These are phyloP conservation scores for Populus simonii DNA, from an alignment of 345 rosid genomes.

Conservation along the genomic window DNA sequence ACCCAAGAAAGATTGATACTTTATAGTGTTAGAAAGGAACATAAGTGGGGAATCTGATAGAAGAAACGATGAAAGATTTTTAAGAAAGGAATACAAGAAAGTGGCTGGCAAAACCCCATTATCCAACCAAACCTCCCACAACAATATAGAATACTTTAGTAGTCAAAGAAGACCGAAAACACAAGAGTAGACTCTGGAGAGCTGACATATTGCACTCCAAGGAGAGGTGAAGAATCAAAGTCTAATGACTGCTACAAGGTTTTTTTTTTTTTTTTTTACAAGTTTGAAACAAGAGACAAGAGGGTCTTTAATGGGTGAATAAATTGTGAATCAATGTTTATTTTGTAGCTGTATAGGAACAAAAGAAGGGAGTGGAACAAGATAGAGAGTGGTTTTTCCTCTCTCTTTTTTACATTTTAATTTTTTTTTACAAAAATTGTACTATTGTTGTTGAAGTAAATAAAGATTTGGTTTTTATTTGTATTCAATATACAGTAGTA, in stretches of 20 bases:
- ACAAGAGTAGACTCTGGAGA: not conserved
- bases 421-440: not conserved
- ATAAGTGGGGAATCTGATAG: slow-evolving; percentile 24
- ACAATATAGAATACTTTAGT: not conserved
- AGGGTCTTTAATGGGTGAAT: not conserved
- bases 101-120: slow-evolving; percentile 23
- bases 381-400: not conserved
- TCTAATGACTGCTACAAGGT: not conserved
- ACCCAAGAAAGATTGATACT: not conserved
- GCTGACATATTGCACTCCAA: not conserved
- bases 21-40: slow-evolving; percentile 4
- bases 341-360: not conserved
- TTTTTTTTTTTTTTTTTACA: not conserved
- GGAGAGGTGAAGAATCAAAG: slow-evolving; percentile 10
- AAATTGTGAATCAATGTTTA: not conserved
- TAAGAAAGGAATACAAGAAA: slow-evolving; percentile 43
- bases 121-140: not conserved
- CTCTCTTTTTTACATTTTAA: not conserved
- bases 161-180: not conserved
- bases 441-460: not conserved
- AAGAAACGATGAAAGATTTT: slow-evolving; percentile 30
- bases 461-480: not conserved
- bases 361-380: not conserved
- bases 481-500: not conserved
- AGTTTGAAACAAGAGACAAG: not conserved